Conservation (phyloP, 805 yeast genomes). For the Candida endomychidarum region DNA sequence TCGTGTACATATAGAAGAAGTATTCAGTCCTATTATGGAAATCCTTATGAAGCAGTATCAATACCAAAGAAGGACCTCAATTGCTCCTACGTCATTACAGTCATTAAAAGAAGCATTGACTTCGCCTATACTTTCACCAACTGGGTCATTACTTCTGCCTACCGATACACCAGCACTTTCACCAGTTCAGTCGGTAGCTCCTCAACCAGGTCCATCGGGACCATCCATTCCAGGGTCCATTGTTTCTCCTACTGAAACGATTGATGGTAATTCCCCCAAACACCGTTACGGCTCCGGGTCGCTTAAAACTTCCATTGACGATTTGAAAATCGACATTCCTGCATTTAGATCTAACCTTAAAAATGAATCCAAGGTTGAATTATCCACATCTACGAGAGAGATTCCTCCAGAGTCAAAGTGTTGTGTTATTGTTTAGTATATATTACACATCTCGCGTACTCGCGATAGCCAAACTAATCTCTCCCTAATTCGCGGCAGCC, state of each 20-base stretch:
- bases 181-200: no score
- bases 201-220: no score
- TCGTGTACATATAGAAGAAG: slow-evolving; percentile 23
- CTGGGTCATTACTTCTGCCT: not conserved
- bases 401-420: not conserved
- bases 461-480: no score
- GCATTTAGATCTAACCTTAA: slow-evolving; percentile 1
- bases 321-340: slow-evolving; percentile 2
- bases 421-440: slow-evolving; percentile 4
- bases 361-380: not conserved
- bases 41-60: slow-evolving; percentile 2
- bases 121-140: slow-evolving; percentile 3
- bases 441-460: no score
- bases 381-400: no score
- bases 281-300: no score
- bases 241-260: no score
- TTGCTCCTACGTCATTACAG: slow-evolving; percentile 6
- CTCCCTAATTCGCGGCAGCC: no score
- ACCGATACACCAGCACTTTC: not conserved
- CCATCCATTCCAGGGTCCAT: no score
- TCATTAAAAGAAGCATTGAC: slow-evolving; percentile 10
- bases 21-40: slow-evolving; percentile 28
- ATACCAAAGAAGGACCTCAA: slow-evolving; percentile 3
- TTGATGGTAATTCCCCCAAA: no score
- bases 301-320: no score